phyloP scores from a whole-genome alignment of 306 rosid species.

The Citrullus colocynthis region DNA sequence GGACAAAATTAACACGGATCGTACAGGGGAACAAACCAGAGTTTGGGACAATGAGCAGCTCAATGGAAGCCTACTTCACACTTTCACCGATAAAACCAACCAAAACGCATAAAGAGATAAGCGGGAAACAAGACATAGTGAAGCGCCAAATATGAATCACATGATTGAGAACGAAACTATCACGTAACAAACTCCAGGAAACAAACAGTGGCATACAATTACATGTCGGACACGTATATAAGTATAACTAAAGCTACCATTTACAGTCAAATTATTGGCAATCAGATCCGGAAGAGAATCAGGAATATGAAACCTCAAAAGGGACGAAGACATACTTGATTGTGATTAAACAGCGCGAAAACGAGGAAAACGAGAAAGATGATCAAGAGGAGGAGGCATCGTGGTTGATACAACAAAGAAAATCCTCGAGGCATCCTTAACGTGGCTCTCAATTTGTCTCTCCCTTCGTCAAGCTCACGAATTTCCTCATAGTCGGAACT shows the following conservation, averaged over 20 bases:
- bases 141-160: not conserved
- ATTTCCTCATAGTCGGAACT: not conserved
- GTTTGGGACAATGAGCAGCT: not conserved
- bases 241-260: not conserved
- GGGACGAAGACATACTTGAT: not conserved
- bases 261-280: not conserved
- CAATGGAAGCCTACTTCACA: not conserved
- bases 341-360: not conserved
- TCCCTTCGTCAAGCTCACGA: not conserved
- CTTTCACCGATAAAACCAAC: not conserved
- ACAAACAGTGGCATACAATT: not conserved
- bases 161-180: not conserved
- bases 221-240: no score
- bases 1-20: not conserved
- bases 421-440: conserved; percentile 4
- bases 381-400: conserved; percentile 3
- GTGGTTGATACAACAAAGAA: conserved; percentile 1
- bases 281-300: conserved; percentile 2
- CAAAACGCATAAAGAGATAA: not conserved
- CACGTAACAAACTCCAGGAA: not conserved
- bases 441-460: not conserved
- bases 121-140: not conserved
- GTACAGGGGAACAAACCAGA: not conserved
- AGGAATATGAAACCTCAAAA: not conserved
- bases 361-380: not conserved